Percentiles rank a stretch among this genome's conserved stretches.
Conservation (phyloP, 2,329 filamentous ascomycete species). For the Scleromitrula shiraiana region DNA sequence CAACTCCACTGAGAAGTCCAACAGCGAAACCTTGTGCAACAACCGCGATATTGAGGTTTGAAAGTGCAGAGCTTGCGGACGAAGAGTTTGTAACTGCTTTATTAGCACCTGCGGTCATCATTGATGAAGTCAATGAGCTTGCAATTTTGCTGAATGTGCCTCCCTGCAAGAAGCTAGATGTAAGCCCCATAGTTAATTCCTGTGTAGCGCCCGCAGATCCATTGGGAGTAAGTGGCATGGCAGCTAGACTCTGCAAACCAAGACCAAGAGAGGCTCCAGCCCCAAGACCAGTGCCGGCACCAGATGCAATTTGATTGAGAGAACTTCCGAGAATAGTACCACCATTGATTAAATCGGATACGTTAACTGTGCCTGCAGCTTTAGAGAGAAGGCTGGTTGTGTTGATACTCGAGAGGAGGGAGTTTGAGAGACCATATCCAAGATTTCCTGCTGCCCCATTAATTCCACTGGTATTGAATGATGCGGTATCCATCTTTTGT, state of each 20-base stretch:
- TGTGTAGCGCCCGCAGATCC: not conserved
- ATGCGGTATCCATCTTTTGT: not conserved
- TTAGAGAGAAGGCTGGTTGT: not conserved
- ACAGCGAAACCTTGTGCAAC: constrained; percentile 31
- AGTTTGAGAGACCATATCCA: constrained; percentile 9
- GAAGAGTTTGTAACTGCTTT: constrained; percentile 16
- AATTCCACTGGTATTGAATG: constrained; percentile 9
- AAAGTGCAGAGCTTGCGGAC: constrained; percentile 18
- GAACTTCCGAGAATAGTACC: not conserved
- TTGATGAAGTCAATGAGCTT: constrained; percentile 4
- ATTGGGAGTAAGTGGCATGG: not conserved
- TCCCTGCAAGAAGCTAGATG: constrained; percentile 29
- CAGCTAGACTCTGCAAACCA: not conserved
- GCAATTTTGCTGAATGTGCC: constrained; percentile 26
- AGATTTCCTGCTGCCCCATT: constrained; percentile 12
- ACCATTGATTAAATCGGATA: not conserved
- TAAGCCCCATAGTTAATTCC: constrained; percentile 25
- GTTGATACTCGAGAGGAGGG: constrained; percentile 1
- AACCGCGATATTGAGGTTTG: constrained; percentile 10
- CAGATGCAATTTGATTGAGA: not conserved
- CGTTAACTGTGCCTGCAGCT: not conserved
- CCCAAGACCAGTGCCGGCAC: not conserved
- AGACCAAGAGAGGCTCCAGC: not conserved
- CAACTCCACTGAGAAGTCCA: constrained; percentile 31
- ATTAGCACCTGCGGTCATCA: not conserved